Evolutionary conservation across 225 moss, liverwort and hornwort species (phyloP).

Genomic region (Bryoerythrophyllum caledonicum): DNA sequence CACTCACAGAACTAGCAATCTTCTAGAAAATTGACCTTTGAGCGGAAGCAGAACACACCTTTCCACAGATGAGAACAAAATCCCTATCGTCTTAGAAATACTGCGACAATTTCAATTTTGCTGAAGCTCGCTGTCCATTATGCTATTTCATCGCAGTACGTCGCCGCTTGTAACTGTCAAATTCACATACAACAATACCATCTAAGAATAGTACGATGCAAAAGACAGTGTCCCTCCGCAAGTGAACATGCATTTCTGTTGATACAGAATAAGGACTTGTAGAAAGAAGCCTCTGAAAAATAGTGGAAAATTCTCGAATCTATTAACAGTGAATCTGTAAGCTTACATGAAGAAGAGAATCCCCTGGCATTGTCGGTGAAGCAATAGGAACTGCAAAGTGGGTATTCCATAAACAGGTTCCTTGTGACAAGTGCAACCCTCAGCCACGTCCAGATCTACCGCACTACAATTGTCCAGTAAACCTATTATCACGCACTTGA

Average conservation of each 20-base stretch:
- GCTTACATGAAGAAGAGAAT: constrained; percentile 4
- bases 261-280: background rate
- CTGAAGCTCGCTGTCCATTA: constrained; percentile 7
- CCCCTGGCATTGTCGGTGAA: constrained; percentile 3
- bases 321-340: background rate
- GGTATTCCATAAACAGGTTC: background rate
- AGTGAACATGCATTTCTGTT: background rate
- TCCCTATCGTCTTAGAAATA: constrained; percentile 11
- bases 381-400: constrained; percentile 5
- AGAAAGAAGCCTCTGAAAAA: background rate
- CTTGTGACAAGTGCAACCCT: constrained; percentile 47
- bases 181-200: constrained; percentile 13
- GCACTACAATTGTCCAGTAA: constrained; percentile 58
- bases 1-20: background rate
- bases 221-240: background rate
- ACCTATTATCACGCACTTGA: constrained; percentile 38
- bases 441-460: constrained; percentile 62
- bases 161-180: constrained; percentile 19
- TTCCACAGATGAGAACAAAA: constrained; percentile 2
- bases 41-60: constrained; percentile 25
- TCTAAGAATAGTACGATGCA: constrained; percentile 14
- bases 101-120: constrained; percentile 15
- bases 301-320: background rate
- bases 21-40: constrained; percentile 18
- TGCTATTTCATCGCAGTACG: constrained; percentile 18